These are phyloP conservation scores for Pseudogymnoascus sp. DNA, from an alignment of 2,329 filamentous ascomycete genomes.

Conservation along the genomic window DNA sequence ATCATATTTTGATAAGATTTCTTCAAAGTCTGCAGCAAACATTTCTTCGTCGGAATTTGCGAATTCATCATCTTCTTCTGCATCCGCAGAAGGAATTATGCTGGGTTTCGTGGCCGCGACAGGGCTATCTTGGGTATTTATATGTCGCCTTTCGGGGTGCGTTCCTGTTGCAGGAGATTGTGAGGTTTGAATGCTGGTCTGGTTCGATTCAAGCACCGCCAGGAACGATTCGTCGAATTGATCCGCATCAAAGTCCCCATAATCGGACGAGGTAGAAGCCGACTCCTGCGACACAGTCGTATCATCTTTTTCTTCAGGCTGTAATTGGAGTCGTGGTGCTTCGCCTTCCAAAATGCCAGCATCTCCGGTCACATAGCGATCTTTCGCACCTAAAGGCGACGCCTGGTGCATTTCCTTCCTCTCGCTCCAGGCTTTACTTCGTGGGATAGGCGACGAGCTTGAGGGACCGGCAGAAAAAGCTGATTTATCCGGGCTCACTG, in stretches of 20 bases:
- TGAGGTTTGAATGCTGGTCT: slow-evolving; percentile 19
- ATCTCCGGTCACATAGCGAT: slow-evolving; percentile 41
- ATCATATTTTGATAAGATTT: slow-evolving; percentile 49
- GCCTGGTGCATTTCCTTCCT: slow-evolving; percentile 3
- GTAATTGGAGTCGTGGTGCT: slow-evolving; percentile 3
- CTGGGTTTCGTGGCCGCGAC: not conserved
- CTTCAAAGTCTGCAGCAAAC: slow-evolving; percentile 50
- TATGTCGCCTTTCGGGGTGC: not conserved
- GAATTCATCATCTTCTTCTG: slow-evolving; percentile 47
- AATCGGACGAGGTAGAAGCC: slow-evolving; percentile 23
- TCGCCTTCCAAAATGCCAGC: slow-evolving; percentile 27
- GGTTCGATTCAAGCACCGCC: slow-evolving; percentile 44
- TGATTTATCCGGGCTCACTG: slow-evolving; percentile 5
- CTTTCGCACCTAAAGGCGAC: slow-evolving; percentile 16
- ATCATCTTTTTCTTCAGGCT: not conserved
- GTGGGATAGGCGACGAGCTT: slow-evolving; percentile 34
- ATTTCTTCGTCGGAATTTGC: slow-evolving; percentile 59
- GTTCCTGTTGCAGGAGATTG: slow-evolving; percentile 8
- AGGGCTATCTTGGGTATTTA: not conserved
- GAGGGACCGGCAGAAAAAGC: slow-evolving; percentile 23
- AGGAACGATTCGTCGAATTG: slow-evolving; percentile 34
- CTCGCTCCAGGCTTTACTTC: not conserved
- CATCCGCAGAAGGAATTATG: not conserved
- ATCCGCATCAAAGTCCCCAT: slow-evolving; percentile 48
- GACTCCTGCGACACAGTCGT: not conserved